A percentile compares a stretch with the other conserved stretches of the same genome.
phyloP scores from a whole-genome alignment of 2,329 filamentous ascomycete genomes.

The Sporothrix pseudoabietina region DNA sequence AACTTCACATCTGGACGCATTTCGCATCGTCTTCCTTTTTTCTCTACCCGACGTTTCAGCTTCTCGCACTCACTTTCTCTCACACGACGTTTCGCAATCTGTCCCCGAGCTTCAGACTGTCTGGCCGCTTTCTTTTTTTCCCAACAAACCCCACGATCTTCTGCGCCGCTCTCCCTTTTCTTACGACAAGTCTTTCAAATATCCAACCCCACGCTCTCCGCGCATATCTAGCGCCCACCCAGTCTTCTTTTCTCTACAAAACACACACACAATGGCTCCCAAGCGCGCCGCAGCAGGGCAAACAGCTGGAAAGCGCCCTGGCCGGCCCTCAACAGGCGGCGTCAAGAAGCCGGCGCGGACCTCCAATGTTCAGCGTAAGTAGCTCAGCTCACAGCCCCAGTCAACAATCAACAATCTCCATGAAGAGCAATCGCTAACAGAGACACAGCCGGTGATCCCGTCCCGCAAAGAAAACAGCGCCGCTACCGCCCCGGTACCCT shows the following conservation, averaged over 20 bases:
- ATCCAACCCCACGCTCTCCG: background rate
- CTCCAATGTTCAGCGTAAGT: slow-evolving; percentile 27
- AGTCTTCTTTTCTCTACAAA: background rate
- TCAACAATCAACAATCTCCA: no score
- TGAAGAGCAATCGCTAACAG: background rate
- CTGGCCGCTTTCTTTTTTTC: background rate
- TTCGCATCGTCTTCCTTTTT: background rate
- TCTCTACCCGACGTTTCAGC: background rate
- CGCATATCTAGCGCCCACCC: background rate
- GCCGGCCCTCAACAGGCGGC: slow-evolving; percentile 23
- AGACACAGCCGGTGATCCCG: slow-evolving; percentile 68
- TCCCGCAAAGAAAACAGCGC: slow-evolving; percentile 62
- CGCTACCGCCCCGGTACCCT: slow-evolving; percentile 79
- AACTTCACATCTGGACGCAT: background rate
- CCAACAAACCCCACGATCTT: background rate
- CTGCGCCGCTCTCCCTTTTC: background rate
- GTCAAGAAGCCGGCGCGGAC: slow-evolving; percentile 21
- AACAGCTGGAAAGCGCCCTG: slow-evolving; percentile 7
- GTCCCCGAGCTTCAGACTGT: background rate
- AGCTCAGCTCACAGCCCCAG: background rate
- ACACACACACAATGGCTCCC: slow-evolving; percentile 24
- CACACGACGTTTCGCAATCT: background rate
- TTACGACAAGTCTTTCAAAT: background rate
- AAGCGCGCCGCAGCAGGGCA: background rate
- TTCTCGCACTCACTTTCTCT: background rate